Evolutionary conservation across 805 yeast genomes (phyloP), one percentile per base, ranked within the genome.

Genomic region (Ogataea populi-albae): DNA sequence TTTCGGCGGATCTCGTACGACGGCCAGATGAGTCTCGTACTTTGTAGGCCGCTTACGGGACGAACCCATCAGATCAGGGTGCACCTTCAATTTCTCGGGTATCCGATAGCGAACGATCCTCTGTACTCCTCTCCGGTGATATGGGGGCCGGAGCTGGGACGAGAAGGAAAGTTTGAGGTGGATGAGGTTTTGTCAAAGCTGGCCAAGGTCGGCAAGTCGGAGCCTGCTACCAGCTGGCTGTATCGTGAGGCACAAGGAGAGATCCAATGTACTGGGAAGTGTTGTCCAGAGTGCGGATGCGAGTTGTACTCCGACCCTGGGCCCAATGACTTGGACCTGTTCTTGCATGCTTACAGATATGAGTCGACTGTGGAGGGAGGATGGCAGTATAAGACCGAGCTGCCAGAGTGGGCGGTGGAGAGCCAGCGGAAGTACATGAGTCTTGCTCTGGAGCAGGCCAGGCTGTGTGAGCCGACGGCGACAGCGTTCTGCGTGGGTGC

Each of bases 401-500:
- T 78, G 26, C 97, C 97, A 0, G 77, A 73, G 4, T 88, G 96
- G 96, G 95, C 95, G 0, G 32, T 76, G 4, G 75, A 64, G 5
- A 66, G 74, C 0, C 82, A 79, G 43, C 56, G 65, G 14, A 62
- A 64, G 35, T 81, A 65, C 56, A 88, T 93, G 97, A 66, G 74
- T 37, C 30, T 77, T 43, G 97, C 98, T 0, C 58, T 93, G 9
- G 71, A 71, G 18, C 79, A 85, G 52, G 98, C 98, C 0, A 64
- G 70, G 17, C 81, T 83, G 52, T 86, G 96, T 54, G 86, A 76
- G 3, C 83, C 82, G 17, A 83, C 95, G 0, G 75, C 75, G 22
- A 84, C 95, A 0, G 96, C 95, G 16, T 91, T 84, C 56, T 79
- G 89, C 45, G 98, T 93, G n/a, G 98, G 98, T 5, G 94, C 96